Base-by-base conservation (phyloP, 2,329 filamentous ascomycete genomes). In the Trichophyton simii region DNA sequence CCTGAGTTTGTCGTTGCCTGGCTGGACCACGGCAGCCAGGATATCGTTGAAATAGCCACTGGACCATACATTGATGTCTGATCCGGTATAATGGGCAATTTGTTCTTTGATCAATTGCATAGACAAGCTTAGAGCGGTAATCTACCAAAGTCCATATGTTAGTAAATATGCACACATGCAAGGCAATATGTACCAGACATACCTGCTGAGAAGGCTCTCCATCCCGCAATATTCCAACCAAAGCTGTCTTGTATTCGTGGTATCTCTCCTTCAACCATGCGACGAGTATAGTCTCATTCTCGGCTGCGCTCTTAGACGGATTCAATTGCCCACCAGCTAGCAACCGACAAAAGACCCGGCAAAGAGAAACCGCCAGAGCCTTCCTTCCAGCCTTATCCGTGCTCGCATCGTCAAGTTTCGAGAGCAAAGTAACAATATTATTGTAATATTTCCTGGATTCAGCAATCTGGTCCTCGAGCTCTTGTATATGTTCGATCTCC, bases 361-460 rank as follows among this genome's bases (percentile, higher is more conserved):
- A 96, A 57, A 96, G 79, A 1, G 91, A 87, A 20, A 96, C 86
- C 0, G 87, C 83, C 0, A 91, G 88, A 38, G 88, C 76, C 55
- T 89, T 77, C 9, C 83, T 79, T 20, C 77, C 72, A 2, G 46
- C n/a, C 25, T 50, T 50, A 22, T 22, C 46, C 46, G 80, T 73
- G 31, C 77, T 76, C 41, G 76, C 77, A 68, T 81, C 72, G 44
- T 61, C 31, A 42, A 84, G 75, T 68, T 84, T 81, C 48, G 80
- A 80, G 54, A 95, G 78, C 42, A 97, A 76, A 9, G 81, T 83
- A 6, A 84, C 81, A 69, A 97, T 92, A 71, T 95, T 90, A 78
- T 96, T 95, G 80, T 95, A 95, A 75, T 96, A 83, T 73, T 91
- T 89, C 70, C 85, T 88, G 58, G 91, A 95, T 73, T 94, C 86